phyloP scores from a whole-genome alignment of 129 eudicot species.

The Logfia minima region DNA sequence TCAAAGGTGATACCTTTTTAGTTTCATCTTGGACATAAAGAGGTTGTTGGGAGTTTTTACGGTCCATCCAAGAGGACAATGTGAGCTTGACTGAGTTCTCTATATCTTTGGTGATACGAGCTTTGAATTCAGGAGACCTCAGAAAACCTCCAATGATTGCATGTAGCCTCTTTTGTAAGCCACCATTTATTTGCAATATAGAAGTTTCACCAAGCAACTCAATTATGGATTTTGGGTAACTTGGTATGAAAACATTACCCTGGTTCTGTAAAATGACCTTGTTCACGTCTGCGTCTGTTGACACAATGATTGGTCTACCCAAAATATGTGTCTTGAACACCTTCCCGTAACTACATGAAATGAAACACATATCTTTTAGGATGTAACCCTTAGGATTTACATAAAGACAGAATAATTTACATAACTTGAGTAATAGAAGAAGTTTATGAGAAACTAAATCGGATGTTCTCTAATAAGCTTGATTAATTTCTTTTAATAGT shows the following conservation, averaged over 20 bases:
- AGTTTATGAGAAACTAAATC: neutral
- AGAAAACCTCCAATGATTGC: conserved; percentile 71
- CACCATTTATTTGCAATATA: conserved; percentile 70
- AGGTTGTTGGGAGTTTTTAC: conserved; percentile 20
- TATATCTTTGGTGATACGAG: conserved; percentile 63
- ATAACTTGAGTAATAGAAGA: neutral
- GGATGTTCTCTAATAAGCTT: neutral
- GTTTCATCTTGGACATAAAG: conserved; percentile 82
- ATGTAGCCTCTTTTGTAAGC: conserved; percentile 75
- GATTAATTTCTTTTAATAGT: neutral
- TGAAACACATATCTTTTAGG: conserved; percentile 22
- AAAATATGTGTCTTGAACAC: conserved; percentile 83
- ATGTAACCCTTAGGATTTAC: conserved; percentile 1
- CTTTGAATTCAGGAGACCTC: conserved; percentile 74
- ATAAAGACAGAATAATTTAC: neutral
- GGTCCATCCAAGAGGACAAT: conserved; percentile 57
- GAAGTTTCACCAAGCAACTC: conserved; percentile 83
- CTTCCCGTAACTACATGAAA: conserved; percentile 64
- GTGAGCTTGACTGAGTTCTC: conserved; percentile 53
- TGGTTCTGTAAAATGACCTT: conserved; percentile 69
- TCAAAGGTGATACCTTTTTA: conserved; percentile 52
- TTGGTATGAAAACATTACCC: conserved; percentile 68
- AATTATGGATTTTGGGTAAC: conserved; percentile 80
- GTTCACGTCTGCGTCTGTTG: conserved; percentile 92
- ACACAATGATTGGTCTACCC: conserved; percentile 80